These are phyloP conservation scores for Aegle marmelos DNA, from an alignment of 345 rosid species.

Conservation along the genomic window DNA sequence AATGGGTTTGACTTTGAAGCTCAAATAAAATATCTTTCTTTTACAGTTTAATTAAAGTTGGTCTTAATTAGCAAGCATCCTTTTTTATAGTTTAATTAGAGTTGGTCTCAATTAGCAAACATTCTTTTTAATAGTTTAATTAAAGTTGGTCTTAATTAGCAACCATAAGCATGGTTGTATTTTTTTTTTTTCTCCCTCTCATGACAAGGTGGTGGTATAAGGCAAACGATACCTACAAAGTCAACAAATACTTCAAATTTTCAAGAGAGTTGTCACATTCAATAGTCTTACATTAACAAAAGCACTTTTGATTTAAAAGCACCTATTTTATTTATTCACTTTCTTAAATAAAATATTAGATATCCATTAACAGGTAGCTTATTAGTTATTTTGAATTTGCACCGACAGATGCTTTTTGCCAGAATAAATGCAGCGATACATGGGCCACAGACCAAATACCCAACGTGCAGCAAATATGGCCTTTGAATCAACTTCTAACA, in stretches of 20 bases:
- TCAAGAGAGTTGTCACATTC: not conserved
- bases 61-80: too few species aligned
- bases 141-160: too few species aligned
- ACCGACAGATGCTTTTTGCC: not conserved
- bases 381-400: not conserved
- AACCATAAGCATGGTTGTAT: too few species aligned
- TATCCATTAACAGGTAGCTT: not conserved
- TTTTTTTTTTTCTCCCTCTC: too few species aligned
- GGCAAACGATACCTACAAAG: not conserved
- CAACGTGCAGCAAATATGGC: too few species aligned
- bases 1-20: not conserved
- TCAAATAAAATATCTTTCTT: too few species aligned
- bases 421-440: not conserved
- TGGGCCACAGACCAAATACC: not conserved
- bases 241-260: conserved; percentile 2
- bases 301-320: not conserved
- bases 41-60: too few species aligned
- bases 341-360: not conserved
- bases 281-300: not conserved
- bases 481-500: not conserved
- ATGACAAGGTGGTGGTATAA: not conserved
- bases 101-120: too few species aligned
- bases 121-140: too few species aligned
- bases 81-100: too few species aligned
- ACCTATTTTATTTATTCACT: not conserved